Evolutionary conservation across 495 filamentous ascomycete genomes (phyloP).

Genomic region (Cercophora sp.): DNA sequence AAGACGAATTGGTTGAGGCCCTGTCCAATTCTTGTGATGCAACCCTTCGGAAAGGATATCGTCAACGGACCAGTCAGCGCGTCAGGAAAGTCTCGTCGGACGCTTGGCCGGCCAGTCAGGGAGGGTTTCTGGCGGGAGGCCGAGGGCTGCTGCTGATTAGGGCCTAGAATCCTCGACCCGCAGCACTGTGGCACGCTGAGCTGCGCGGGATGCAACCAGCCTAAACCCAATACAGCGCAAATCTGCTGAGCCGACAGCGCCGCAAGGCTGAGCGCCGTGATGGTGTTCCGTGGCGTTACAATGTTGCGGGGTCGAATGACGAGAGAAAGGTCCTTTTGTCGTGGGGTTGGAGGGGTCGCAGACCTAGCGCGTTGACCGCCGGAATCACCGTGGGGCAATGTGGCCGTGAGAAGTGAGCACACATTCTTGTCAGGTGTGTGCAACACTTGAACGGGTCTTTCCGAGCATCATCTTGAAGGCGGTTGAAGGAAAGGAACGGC

Average conservation of each 20-base stretch:
- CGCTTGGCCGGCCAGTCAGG: constrained; percentile 2
- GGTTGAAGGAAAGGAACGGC: not conserved
- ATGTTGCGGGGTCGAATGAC: not conserved
- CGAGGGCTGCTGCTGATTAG: not conserved
- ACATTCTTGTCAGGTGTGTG: too few species aligned
- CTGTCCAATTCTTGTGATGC: not conserved
- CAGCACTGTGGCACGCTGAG: not conserved
- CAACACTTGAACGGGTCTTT: too few species aligned
- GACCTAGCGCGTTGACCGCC: too few species aligned
- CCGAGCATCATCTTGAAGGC: too few species aligned
- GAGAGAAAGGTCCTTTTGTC: too few species aligned
- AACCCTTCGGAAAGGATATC: constrained; percentile 7
- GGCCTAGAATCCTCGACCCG: not conserved
- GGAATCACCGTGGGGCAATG: too few species aligned
- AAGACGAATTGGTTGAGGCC: not conserved
- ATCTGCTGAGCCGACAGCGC: too few species aligned
- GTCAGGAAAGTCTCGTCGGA: not conserved
- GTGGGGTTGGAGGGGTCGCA: too few species aligned
- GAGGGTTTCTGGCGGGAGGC: not conserved
- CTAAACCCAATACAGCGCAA: too few species aligned
- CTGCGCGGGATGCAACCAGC: not conserved
- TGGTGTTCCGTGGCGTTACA: too few species aligned
- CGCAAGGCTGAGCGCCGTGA: not conserved
- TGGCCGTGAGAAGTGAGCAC: too few species aligned
- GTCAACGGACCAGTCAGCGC: not conserved